Evolutionary conservation across 768 basidiomycete genomes (phyloP).

Genomic region (Rubroboletus satanas): DNA sequence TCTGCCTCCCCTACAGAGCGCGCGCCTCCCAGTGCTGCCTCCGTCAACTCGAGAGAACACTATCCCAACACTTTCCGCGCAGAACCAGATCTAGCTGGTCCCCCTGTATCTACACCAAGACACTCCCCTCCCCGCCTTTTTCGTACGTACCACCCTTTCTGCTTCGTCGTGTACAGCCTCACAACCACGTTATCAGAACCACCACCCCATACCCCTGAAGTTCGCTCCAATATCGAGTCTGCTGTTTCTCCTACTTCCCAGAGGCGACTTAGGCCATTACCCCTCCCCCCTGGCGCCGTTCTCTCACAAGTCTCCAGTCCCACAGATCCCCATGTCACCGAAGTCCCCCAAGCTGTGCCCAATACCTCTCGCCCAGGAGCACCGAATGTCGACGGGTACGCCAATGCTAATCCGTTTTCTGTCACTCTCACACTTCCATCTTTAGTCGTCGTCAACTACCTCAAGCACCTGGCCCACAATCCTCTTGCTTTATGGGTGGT

Average conservation of each 20-base stretch:
- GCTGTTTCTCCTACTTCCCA: constrained; percentile 30
- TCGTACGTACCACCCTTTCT: constrained; percentile 16
- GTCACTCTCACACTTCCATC: neutral
- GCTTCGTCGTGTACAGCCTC: neutral
- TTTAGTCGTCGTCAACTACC: constrained; percentile 31
- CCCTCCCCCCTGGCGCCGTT: constrained; percentile 24
- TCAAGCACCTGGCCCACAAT: constrained; percentile 20
- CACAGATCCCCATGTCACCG: constrained; percentile 15
- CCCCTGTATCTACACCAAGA: constrained; percentile 10
- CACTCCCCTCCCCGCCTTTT: constrained; percentile 19
- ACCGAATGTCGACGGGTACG: constrained; percentile 25
- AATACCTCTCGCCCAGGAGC: constrained; percentile 26
- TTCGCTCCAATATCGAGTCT: constrained; percentile 20
- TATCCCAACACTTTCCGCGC: constrained; percentile 17
- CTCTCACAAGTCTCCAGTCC: constrained; percentile 10
- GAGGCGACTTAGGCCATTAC: constrained; percentile 27
- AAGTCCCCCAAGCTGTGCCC: constrained; percentile 7
- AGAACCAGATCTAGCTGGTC: constrained; percentile 16
- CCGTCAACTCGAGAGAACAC: constrained; percentile 21
- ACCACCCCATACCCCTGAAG: constrained; percentile 17
- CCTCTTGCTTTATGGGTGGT: constrained; percentile 5
- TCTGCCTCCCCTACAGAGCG: constrained; percentile 31
- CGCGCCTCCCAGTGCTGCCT: constrained; percentile 13
- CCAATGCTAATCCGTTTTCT: neutral
- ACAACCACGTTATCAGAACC: constrained; percentile 6